A percentile compares a stretch with the other conserved stretches of the same genome.
phyloP scores from a whole-genome alignment of 2,329 filamentous ascomycete genomes.

The Aureobasidium sp. region DNA sequence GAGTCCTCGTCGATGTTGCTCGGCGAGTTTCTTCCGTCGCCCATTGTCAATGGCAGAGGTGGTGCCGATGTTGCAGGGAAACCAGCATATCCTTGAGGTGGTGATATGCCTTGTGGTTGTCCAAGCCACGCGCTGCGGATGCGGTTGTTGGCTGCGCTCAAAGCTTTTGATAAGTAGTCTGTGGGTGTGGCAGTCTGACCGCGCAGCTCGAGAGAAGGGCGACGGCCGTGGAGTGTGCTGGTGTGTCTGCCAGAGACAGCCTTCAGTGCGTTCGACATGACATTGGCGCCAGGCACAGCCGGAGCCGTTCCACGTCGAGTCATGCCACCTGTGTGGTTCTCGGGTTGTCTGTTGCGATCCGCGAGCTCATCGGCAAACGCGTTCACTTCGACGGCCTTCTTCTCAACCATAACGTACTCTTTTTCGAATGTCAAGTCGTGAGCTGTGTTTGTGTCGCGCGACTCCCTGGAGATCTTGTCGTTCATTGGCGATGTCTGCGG shows the following conservation, averaged over 20 bases:
- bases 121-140: slow-evolving; percentile 51
- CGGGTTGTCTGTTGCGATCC: slow-evolving; percentile 32
- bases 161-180: slow-evolving; percentile 87
- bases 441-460: slow-evolving; percentile 49
- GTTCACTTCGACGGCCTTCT: slow-evolving; percentile 91
- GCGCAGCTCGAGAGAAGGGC: slow-evolving; percentile 66
- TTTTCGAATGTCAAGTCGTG: slow-evolving; percentile 84
- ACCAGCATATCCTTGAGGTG: slow-evolving; percentile 65
- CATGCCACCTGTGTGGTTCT: slow-evolving; percentile 42
- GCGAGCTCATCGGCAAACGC: slow-evolving; percentile 93
- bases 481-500: slow-evolving; percentile 25
- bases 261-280: slow-evolving; percentile 65
- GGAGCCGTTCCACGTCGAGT: slow-evolving; percentile 71
- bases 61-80: slow-evolving; percentile 77
- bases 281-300: slow-evolving; percentile 54
- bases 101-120: slow-evolving; percentile 58
- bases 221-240: slow-evolving; percentile 57
- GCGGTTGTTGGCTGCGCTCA: slow-evolving; percentile 80
- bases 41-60: slow-evolving; percentile 56
- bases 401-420: slow-evolving; percentile 94
- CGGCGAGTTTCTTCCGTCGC: slow-evolving; percentile 49
- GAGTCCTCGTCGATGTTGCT: slow-evolving; percentile 67
- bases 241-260: slow-evolving; percentile 58
- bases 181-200: slow-evolving; percentile 66
- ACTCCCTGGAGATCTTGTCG: slow-evolving; percentile 23